Base-by-base conservation (phyloP, 257 asterid species). In the Thymus quinquecostatus region DNA sequence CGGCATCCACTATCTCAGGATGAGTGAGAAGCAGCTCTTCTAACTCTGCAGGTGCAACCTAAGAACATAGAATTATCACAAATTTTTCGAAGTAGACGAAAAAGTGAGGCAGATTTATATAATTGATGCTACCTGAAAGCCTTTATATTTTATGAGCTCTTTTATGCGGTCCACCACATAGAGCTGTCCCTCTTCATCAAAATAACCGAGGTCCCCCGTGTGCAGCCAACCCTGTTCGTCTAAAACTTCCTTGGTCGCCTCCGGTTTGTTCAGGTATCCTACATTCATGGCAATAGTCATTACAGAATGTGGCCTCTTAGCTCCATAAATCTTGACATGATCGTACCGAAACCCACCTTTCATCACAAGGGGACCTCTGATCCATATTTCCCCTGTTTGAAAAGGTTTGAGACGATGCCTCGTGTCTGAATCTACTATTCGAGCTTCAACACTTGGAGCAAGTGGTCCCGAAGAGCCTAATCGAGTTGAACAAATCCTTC, bases 31-130 rank as follows among this genome's bases (percentile, higher is more conserved):
- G 86, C 36, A 84, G 70, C 69, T 72, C 82, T 79, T 84, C 89
- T 36, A 84, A 83, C 77, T 84, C 86, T 30, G 83, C 86, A 13
- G 85, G 85, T 33, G 89, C 79, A 55, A 84, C 82, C 84, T 79
- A 66, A 9, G 49, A 60, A 0, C 48, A 2, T 32, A 13, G 1
- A 53, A 51, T 7, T 7, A 44, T 29, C 21, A 5, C 27, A 44
- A 1, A 40, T 8, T 48, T 36, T 48, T 36, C 6, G 14, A 43
- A 50, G 12, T 62, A 12, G 41, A 38, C 6, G 1, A 11, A 44
- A 2, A 28, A 43, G 30, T 9, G 30, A 61, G 29, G 38, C 6
- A 56, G 40, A 28, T 13, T 28, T 28, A 9, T 28, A 9, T 13
- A 29, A 56, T 28, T 34, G 51, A 30, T 48, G 32, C 5, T 69